Evolutionary conservation across 1,139 yeast species (phyloP).

Genomic region (Yamadazyma sp.): DNA sequence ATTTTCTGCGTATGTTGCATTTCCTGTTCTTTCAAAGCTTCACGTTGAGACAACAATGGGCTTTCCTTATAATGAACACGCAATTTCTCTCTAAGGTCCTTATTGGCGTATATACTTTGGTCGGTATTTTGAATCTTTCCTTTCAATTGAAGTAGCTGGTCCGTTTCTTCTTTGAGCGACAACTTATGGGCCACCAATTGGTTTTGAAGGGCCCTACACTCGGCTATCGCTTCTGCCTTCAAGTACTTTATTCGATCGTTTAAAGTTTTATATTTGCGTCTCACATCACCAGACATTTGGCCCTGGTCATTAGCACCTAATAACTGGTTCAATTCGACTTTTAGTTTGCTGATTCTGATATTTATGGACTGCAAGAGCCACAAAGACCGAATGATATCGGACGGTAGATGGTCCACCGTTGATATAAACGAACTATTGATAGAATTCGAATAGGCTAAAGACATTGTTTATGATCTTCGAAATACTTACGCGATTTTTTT

Average conservation of each 20-base stretch:
- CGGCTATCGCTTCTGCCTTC: constrained; percentile 32
- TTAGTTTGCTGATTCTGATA: constrained; percentile 25
- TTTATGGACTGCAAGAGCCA: constrained; percentile 48
- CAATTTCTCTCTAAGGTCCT: constrained; percentile 31
- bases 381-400: constrained; percentile 44
- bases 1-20: constrained; percentile 10
- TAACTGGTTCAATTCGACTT: constrained; percentile 19
- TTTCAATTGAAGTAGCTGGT: constrained; percentile 25
- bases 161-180: constrained; percentile 30
- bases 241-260: constrained; percentile 12
- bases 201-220: constrained; percentile 32
- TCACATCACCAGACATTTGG: constrained; percentile 4
- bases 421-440: constrained; percentile 42
- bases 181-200: constrained; percentile 35
- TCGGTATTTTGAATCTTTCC: constrained; percentile 11
- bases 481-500: not conserved
- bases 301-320: constrained; percentile 13
- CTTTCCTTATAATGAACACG: constrained; percentile 33
- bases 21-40: constrained; percentile 38
- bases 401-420: constrained; percentile 47
- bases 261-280: constrained; percentile 16
- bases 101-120: constrained; percentile 16
- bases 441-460: constrained; percentile 22
- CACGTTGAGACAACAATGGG: constrained; percentile 41
- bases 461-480: constrained; percentile 6